Percentiles rank a stretch among this genome's conserved stretches.
Conservation (phyloP, 2,329 filamentous ascomycete genomes). For the Gaeumannomyces tritici region DNA sequence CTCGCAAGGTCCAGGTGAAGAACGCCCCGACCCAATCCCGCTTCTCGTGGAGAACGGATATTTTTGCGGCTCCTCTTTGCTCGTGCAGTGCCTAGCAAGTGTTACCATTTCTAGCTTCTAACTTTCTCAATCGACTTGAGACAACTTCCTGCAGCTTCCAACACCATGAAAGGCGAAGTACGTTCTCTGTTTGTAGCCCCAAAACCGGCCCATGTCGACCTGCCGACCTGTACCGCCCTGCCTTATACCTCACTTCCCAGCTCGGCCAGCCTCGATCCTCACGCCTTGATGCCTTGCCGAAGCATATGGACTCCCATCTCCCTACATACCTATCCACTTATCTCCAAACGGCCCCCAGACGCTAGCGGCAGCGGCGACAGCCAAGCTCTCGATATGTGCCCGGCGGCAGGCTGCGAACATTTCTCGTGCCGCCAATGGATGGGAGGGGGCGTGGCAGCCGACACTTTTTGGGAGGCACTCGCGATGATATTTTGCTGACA, state of each 20-base stretch:
- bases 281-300: neutral
- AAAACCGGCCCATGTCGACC: no score
- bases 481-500: conserved; percentile 4
- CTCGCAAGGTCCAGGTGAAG: neutral
- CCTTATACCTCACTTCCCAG: neutral
- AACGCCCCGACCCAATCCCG: neutral
- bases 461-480: neutral
- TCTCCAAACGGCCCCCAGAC: no score
- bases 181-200: conserved; percentile 14
- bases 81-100: neutral
- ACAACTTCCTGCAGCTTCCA: conserved; percentile 10
- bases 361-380: no score
- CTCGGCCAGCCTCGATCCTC: neutral
- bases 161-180: conserved; percentile 49
- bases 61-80: neutral
- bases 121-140: neutral
- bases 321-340: neutral
- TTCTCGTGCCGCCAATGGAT: no score
- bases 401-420: no score
- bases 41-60: neutral
- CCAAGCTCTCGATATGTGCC: no score
- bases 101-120: neutral
- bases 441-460: no score
- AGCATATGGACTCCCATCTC: neutral
- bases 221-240: neutral